These are phyloP conservation scores for Sutorius eximius DNA, from an alignment of 1,284 basidiomycete genomes.

Conservation along the genomic window DNA sequence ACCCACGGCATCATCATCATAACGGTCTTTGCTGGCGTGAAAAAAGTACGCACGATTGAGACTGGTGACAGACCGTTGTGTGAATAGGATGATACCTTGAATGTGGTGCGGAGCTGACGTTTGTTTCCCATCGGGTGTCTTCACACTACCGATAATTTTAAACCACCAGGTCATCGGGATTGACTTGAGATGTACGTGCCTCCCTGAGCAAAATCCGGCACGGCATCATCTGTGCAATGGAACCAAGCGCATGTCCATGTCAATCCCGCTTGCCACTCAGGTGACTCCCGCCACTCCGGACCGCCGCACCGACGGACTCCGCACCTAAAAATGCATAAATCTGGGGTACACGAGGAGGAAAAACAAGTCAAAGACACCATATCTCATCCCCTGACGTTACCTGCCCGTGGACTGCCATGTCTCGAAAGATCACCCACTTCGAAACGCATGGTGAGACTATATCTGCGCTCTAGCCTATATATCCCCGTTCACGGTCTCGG, in stretches of 20 bases:
- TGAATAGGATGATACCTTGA: too few relatives aligned
- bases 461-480: neutral
- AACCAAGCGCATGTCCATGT: neutral
- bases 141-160: too few relatives aligned
- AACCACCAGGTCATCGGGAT: too few relatives aligned
- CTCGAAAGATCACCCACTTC: slow-evolving; percentile 37
- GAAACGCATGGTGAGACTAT: slow-evolving; percentile 36
- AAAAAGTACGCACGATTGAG: too few relatives aligned
- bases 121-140: too few relatives aligned
- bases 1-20: too few relatives aligned
- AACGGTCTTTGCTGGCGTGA: too few relatives aligned
- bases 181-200: too few relatives aligned
- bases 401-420: slow-evolving; percentile 15
- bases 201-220: neutral
- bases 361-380: neutral
- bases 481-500: neutral
- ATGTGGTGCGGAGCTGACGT: too few relatives aligned
- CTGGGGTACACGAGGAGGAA: neutral
- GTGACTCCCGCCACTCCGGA: slow-evolving; percentile 7
- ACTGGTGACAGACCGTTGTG: too few relatives aligned
- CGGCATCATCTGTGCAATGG: neutral
- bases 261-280: neutral
- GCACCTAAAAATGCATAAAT: neutral
- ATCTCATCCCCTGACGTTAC: neutral
- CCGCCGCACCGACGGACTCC: slow-evolving; percentile 17